Percentiles rank a stretch among this genome's conserved stretches.
phyloP scores from a whole-genome alignment of 2,329 filamentous ascomycete species.

The Chrysoporthe deuterocubensis region DNA sequence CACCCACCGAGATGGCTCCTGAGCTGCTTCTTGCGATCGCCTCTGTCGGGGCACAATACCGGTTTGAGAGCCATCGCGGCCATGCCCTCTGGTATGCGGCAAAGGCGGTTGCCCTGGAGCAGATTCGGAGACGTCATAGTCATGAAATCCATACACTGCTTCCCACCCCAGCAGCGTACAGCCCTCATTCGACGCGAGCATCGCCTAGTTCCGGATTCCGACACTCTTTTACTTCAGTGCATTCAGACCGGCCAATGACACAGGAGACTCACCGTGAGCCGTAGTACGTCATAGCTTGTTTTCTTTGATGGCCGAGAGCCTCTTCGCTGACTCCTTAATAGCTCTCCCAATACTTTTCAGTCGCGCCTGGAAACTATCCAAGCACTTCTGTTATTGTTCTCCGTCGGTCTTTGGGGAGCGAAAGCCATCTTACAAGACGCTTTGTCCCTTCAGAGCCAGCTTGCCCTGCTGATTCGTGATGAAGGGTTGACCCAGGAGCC shows the following conservation, averaged over 20 bases:
- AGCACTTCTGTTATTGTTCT: constrained; percentile 63
- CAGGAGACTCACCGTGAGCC: constrained; percentile 64
- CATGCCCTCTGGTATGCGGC: constrained; percentile 66
- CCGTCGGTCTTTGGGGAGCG: constrained; percentile 64
- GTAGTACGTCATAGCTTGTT: constrained; percentile 51
- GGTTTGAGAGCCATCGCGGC: constrained; percentile 62
- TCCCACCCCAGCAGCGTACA: constrained; percentile 62
- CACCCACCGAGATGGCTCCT: constrained; percentile 65
- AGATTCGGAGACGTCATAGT: constrained; percentile 61
- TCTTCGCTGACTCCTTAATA: constrained; percentile 33
- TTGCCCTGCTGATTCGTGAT: constrained; percentile 62
- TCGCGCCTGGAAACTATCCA: constrained; percentile 68
- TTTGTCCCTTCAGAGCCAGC: constrained; percentile 60
- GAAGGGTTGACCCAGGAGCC: constrained; percentile 57
- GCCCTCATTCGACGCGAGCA: constrained; percentile 62
- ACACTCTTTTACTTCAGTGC: constrained; percentile 62
- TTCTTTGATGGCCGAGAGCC: not conserved
- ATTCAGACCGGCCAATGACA: constrained; percentile 59
- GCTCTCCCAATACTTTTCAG: constrained; percentile 62
- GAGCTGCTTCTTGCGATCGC: constrained; percentile 71
- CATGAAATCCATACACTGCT: constrained; percentile 60
- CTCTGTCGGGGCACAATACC: constrained; percentile 70
- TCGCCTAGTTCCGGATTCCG: constrained; percentile 62
- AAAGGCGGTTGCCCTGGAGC: constrained; percentile 61
- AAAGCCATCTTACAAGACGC: constrained; percentile 65